Percentiles rank a stretch among this genome's conserved stretches.
Evolutionary conservation across 768 basidiomycete species (phyloP).

Genomic region (Pulveroboletus sp.): DNA sequence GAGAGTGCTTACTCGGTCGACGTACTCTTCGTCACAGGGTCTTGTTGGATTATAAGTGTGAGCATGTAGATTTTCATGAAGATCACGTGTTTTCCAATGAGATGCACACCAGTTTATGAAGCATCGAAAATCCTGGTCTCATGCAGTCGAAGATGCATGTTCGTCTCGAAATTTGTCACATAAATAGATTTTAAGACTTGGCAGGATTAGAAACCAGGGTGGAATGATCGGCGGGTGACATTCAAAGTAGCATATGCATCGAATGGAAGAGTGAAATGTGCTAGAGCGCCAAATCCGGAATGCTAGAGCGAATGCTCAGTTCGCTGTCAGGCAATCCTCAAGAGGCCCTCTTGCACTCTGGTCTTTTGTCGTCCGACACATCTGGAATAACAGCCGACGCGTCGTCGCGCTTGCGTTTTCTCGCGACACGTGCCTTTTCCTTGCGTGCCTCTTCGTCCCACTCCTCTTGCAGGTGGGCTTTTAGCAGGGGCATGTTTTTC

Average conservation of each 20-base stretch:
- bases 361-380: slow-evolving; percentile 3
- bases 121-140: background rate
- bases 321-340: slow-evolving; percentile 1
- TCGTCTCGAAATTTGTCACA: slow-evolving; percentile 18
- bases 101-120: background rate
- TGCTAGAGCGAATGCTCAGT: background rate
- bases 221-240: background rate
- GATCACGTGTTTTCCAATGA: background rate
- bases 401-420: slow-evolving; percentile 36
- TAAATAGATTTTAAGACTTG: background rate
- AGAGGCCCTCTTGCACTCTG: slow-evolving; percentile 12
- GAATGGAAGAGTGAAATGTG: background rate
- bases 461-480: slow-evolving; percentile 70
- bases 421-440: slow-evolving; percentile 38
- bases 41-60: too few species aligned
- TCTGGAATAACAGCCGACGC: background rate
- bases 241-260: slow-evolving; percentile 3
- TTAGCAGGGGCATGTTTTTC: slow-evolving; percentile 72
- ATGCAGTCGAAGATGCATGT: background rate
- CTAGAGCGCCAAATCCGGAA: background rate
- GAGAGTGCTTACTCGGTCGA: background rate
- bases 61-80: too few species aligned
- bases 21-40: background rate
- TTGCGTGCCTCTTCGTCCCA: slow-evolving; percentile 49
- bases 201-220: background rate